Percentiles rank a stretch among this genome's conserved stretches.
phyloP scores from a whole-genome alignment of 768 basidiomycete genomes.

The Galerina sulciceps region DNA sequence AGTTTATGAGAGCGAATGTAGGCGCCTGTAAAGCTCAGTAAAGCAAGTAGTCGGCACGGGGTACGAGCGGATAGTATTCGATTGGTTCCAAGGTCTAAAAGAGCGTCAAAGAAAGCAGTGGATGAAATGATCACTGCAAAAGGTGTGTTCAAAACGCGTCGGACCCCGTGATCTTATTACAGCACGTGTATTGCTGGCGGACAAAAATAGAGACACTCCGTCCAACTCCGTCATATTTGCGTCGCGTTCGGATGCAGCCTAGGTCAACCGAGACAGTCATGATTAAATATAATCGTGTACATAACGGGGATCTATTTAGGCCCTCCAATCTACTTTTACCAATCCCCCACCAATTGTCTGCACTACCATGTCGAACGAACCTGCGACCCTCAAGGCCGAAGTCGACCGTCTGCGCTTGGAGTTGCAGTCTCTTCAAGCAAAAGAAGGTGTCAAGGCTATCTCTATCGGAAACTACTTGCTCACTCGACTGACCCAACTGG shows the following conservation, averaged over 20 bases:
- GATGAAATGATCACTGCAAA: neutral
- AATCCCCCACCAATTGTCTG: neutral
- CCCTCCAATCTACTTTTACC: slow-evolving; percentile 7
- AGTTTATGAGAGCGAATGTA: neutral
- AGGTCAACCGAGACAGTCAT: slow-evolving; percentile 19
- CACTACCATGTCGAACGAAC: slow-evolving; percentile 20
- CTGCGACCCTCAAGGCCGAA: slow-evolving; percentile 29
- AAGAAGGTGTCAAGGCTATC: slow-evolving; percentile 46
- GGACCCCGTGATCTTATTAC: slow-evolving; percentile 26
- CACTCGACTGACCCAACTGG: slow-evolving; percentile 64
- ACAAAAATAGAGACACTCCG: neutral
- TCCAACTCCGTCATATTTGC: neutral
- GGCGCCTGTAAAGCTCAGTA: neutral
- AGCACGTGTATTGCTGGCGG: slow-evolving; percentile 9
- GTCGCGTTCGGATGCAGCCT: neutral
- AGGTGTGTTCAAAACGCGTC: slow-evolving; percentile 34
- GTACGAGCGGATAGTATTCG: neutral
- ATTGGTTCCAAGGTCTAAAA: neutral
- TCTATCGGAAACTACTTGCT: slow-evolving; percentile 65
- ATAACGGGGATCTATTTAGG: neutral
- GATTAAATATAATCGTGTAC: neutral
- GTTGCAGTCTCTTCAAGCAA: slow-evolving; percentile 42
- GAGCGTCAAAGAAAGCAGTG: slow-evolving; percentile 1
- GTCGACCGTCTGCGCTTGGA: slow-evolving; percentile 48
- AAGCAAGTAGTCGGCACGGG: neutral